Evolutionary conservation across 352 stramenopile species (phyloP), one percentile per base, ranked within the genome.

Genomic region (Phytophthora pseudosyringae): DNA sequence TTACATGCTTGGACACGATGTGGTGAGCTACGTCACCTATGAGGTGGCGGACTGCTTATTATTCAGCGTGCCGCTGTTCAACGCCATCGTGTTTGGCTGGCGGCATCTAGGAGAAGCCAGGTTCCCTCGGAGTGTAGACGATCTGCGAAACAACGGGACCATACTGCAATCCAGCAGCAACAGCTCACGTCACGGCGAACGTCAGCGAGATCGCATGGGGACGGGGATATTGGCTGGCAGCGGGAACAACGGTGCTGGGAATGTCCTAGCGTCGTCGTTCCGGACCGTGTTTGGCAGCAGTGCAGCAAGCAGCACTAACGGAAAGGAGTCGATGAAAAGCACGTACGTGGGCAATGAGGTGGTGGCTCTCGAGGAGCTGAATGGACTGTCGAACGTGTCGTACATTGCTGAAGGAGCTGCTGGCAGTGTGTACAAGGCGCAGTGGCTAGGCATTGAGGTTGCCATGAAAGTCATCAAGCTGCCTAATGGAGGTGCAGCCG

Each of bases 401-500:
- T 90, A 83, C 32, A 78, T 90, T 29, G 81, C 77, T 3, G 81
- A 90, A 70, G 81, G 81, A 49, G 81, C 81, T n/a, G 64, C 73
- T 12, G 81, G 81, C 0, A 84, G 70, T 44, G 81, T 90, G 7
- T 89, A 75, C 65, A 89, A 89, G 50, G 79, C 79, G 3, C 75
- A 82, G n/a, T 90, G 81, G 81, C 71, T 90, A 5, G 81, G 81
- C 3, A 90, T 89, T 60, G 79, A 90, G 36, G 81, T 90, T 11
- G 81, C 81, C 10, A 85, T 90, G 75, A 90, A 90, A 66, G 70
- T 90, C 6, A 86, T 90, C 38, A 88, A 89, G 64, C 71, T 89
- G 8, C 81, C 81, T 1, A 83, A 84, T 18, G 73, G 63, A 13
- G 81, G 75, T 9, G 39, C 61, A 45, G 63, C 61, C 32, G 38